Evolutionary conservation across 768 basidiomycete species (phyloP).

Genomic region (Mycena filopes): DNA sequence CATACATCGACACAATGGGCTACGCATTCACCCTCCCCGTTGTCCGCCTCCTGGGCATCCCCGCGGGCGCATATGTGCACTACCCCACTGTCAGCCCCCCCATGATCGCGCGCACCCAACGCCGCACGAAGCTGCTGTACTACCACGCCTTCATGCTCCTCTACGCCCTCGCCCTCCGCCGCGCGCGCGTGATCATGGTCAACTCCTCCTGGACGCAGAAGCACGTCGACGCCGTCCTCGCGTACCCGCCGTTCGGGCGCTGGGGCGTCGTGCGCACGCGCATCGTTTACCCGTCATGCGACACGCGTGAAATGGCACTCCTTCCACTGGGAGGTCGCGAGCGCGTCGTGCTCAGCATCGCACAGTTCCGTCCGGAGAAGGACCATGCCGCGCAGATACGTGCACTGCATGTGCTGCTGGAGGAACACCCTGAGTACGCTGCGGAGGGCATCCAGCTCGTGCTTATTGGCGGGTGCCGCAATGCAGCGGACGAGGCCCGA

Average conservation of each 20-base stretch:
- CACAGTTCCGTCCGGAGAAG: conserved; percentile 98
- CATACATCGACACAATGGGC: conserved; percentile 98
- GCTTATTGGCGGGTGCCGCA: conserved; percentile 88
- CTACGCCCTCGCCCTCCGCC: conserved; percentile 80
- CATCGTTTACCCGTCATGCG: conserved; percentile 93
- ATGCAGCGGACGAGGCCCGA: conserved; percentile 76
- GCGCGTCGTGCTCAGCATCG: conserved; percentile 82
- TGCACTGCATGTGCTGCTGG: conserved; percentile 71
- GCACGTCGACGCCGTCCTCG: conserved; percentile 82
- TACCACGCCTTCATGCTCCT: conserved; percentile 89
- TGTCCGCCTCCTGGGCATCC: conserved; percentile 72
- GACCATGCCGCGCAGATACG: conserved; percentile 85
- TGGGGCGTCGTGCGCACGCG: conserved; percentile 60
- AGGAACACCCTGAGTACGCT: conserved; percentile 67
- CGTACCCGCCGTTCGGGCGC: conserved; percentile 53
- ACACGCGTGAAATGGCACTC: conserved; percentile 75
- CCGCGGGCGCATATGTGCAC: conserved; percentile 92
- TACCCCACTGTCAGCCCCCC: conserved; percentile 96
- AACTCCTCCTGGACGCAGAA: conserved; percentile 95
- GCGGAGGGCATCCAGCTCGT: conserved; percentile 65
- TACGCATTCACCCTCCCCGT: conserved; percentile 94
- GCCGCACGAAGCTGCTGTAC: conserved; percentile 69
- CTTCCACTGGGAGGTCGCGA: conserved; percentile 67
- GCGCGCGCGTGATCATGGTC: conserved; percentile 85
- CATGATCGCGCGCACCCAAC: conserved; percentile 86